Base-by-base conservation (phyloP, 306 rosid species). In the Vachellia collinsii region DNA sequence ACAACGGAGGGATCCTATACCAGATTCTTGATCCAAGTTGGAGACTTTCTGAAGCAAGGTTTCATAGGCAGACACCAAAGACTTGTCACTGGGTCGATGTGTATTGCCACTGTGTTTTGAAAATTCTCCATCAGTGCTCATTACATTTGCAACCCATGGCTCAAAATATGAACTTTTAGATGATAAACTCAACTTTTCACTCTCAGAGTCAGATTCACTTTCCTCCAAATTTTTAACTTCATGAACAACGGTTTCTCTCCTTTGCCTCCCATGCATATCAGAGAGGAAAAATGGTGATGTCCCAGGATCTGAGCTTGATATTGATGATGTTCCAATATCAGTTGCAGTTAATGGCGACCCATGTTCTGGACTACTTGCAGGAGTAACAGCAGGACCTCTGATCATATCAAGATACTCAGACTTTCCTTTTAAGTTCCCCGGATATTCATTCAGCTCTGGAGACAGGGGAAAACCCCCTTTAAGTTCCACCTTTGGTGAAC, bases 251-350 rank as follows among this genome's bases (percentile, higher is more conserved):
- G 89, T 79, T 56, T 85, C 85, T 77, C 84, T 86, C 83, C 82
- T 87, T 48, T 72, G 56, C 83, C 89, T 88, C 39, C 89, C 86
- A 66, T 80, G 85, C 53, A 79, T 75, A 42, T 84, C 91, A 39
- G 88, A 82, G 77, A 77, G 85, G 76, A 85, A 85, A 87, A 86
- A 85, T 7, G 92, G 91, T 4, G 97, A 94, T 61, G 89, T 83
- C 43, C 94, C 95, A 14, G 84, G 86, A 63, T 91, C 99, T 20
- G 98, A 89, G 89, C 99, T 93, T 59, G 99, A 95, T 70, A 95
- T 88, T 4, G 99, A 95, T 22, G 92, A 89, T 74, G 98, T 84
- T 86, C 99, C 98, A 20, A 89, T 72, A 83, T 93, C 99, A 70
- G 98, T 95, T 76, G 78, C 84, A 68, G 97, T 93, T 47, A 95